A percentile compares a stretch with the other conserved stretches of the same genome.
Evolutionary conservation across 345 rosid species (phyloP).

Genomic region (Psidium friedrichsthalianum): DNA sequence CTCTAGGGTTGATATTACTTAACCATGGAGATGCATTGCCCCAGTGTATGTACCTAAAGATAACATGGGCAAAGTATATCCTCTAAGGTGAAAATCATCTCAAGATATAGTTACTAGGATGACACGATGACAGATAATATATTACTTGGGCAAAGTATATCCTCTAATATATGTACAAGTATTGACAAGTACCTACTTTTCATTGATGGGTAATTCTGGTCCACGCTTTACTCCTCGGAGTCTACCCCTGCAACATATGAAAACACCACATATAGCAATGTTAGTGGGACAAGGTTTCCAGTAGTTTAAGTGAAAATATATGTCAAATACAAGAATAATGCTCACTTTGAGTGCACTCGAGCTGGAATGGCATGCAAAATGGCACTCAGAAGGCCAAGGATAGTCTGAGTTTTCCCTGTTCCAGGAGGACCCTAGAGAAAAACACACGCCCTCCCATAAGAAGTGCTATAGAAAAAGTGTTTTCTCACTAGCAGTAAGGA

Average conservation of each 20-base stretch:
- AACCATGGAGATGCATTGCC: slow-evolving; percentile 83
- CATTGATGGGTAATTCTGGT: slow-evolving; percentile 50
- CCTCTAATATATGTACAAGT: not conserved
- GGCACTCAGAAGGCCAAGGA: slow-evolving; percentile 89
- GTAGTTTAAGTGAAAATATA: not conserved
- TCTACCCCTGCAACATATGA: slow-evolving; percentile 28
- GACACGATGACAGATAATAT: not conserved
- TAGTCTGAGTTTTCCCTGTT: slow-evolving; percentile 97
- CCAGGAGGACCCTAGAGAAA: slow-evolving; percentile 93
- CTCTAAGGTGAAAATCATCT: not conserved
- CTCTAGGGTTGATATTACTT: slow-evolving; percentile 69
- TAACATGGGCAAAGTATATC: not conserved
- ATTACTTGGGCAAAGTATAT: not conserved
- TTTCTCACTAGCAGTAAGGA: not conserved
- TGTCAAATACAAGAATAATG: not conserved
- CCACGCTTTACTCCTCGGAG: slow-evolving; percentile 34
- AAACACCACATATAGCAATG: not conserved
- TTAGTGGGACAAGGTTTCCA: not conserved
- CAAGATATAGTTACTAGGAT: not conserved
- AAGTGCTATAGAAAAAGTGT: not conserved
- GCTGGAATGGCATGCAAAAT: slow-evolving; percentile 94
- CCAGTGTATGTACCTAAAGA: slow-evolving; percentile 63
- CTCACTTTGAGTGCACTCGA: slow-evolving; percentile 58
- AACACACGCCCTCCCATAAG: not conserved
- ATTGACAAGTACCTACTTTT: slow-evolving; percentile 48